Conservation (phyloP, 495 filamentous ascomycete genomes). For the Cudoniella acicularis region DNA sequence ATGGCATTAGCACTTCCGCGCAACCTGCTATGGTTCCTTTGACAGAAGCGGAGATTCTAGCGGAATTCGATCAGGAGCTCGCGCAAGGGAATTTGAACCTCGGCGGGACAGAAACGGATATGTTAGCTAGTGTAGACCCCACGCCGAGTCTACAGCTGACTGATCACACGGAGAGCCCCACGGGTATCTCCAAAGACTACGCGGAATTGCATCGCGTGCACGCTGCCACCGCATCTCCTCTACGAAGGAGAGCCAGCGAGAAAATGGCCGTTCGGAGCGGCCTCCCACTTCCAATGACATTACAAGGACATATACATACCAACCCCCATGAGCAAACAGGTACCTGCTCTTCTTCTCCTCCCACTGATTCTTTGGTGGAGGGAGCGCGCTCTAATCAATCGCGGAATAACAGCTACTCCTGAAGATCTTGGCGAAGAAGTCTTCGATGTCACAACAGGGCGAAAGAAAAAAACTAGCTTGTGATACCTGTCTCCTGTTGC, state of each 20-base stretch:
- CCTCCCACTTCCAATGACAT: not conserved
- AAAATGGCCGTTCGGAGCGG: not conserved
- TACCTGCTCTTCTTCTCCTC: too few species aligned
- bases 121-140: not conserved
- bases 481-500: too few species aligned
- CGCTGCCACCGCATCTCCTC: slow-evolving; percentile 15
- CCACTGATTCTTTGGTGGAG: too few species aligned
- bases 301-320: too few species aligned
- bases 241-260: slow-evolving; percentile 14
- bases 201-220: slow-evolving; percentile 13
- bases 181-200: slow-evolving; percentile 8
- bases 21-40: not conserved
- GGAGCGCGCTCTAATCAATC: too few species aligned
- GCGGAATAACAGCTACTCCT: too few species aligned
- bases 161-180: not conserved
- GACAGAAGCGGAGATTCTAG: slow-evolving; percentile 10
- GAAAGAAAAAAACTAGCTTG: too few species aligned
- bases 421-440: too few species aligned
- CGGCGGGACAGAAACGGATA: not conserved
- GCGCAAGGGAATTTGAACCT: slow-evolving; percentile 2
- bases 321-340: too few species aligned
- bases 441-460: too few species aligned
- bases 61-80: slow-evolving; percentile 17
- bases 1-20: not conserved
- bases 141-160: not conserved